These are phyloP conservation scores for Drechslera avenae DNA, from an alignment of 2,329 filamentous ascomycete species.

Conservation along the genomic window DNA sequence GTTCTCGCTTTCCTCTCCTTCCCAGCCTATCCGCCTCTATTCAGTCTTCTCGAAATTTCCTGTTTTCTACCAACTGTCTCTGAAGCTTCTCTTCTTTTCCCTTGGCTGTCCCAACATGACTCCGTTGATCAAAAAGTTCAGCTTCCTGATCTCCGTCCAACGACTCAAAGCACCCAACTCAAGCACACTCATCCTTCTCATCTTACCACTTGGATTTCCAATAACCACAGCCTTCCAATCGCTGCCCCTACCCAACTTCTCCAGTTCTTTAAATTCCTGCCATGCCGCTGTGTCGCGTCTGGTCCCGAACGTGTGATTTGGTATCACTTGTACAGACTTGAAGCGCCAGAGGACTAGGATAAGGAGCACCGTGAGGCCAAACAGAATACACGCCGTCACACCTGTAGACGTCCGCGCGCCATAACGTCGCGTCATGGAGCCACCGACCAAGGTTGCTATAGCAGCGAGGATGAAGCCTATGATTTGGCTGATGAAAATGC, in stretches of 20 bases:
- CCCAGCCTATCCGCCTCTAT: too few relatives aligned
- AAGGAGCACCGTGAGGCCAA: slow-evolving; percentile 68
- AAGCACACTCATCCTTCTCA: slow-evolving; percentile 71
- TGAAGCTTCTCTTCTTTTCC: slow-evolving; percentile 12
- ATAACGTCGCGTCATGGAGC: slow-evolving; percentile 67
- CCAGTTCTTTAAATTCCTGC: slow-evolving; percentile 48
- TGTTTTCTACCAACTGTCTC: slow-evolving; percentile 8
- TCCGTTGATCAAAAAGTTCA: slow-evolving; percentile 50
- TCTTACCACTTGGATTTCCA: slow-evolving; percentile 72
- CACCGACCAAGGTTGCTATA: slow-evolving; percentile 69
- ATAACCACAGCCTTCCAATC: slow-evolving; percentile 74
- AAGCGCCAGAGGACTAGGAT: slow-evolving; percentile 67
- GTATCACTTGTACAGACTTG: slow-evolving; percentile 71
- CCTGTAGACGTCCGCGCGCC: slow-evolving; percentile 72
- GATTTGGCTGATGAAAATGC: slow-evolving; percentile 71
- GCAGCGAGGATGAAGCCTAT: slow-evolving; percentile 73
- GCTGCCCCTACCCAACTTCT: slow-evolving; percentile 47
- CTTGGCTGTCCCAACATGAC: slow-evolving; percentile 21
- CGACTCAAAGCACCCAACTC: slow-evolving; percentile 71
- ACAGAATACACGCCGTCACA: slow-evolving; percentile 69
- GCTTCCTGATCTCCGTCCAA: slow-evolving; percentile 71
- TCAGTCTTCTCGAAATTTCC: neutral
- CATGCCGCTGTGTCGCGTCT: slow-evolving; percentile 39
- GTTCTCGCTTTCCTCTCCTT: too few relatives aligned
- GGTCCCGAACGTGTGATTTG: slow-evolving; percentile 58